Conservation (phyloP, 345 rosid species). For the Brassica incana region DNA sequence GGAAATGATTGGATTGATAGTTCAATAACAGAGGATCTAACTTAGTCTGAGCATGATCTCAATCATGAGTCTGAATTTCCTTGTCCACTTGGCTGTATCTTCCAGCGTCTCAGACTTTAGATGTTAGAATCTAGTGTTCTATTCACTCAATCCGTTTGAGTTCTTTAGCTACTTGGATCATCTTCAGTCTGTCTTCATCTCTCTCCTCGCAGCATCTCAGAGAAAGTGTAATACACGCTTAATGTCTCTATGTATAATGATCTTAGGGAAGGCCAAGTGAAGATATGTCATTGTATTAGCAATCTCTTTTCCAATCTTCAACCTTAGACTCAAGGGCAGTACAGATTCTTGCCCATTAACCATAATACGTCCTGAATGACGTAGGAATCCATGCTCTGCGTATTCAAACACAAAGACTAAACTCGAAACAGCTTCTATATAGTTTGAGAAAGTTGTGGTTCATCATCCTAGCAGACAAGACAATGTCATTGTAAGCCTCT, state of each 20-base stretch:
- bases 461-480: slow-evolving; percentile 23
- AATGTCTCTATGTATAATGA: slow-evolving; percentile 1
- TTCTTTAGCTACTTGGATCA: slow-evolving; percentile 26
- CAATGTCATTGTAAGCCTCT: slow-evolving; percentile 6
- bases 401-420: neutral
- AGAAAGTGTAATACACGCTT: neutral
- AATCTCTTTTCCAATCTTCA: slow-evolving; percentile 20
- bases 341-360: neutral
- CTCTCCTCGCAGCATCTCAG: slow-evolving; percentile 5
- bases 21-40: neutral
- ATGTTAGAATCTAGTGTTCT: neutral
- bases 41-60: neutral
- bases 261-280: slow-evolving; percentile 13
- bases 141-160: slow-evolving; percentile 5
- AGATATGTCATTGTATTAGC: slow-evolving; percentile 21
- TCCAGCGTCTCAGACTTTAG: neutral
- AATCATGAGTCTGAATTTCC: neutral
- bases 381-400: slow-evolving; percentile 1
- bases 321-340: neutral
- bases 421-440: slow-evolving; percentile 20
- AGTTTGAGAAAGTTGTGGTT: slow-evolving; percentile 18
- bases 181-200: slow-evolving; percentile 8
- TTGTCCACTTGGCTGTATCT: neutral
- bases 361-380: neutral
- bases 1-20: neutral